These are phyloP conservation scores for Fusarium sp. DNA, from an alignment of 2,329 filamentous ascomycete genomes.

Conservation along the genomic window DNA sequence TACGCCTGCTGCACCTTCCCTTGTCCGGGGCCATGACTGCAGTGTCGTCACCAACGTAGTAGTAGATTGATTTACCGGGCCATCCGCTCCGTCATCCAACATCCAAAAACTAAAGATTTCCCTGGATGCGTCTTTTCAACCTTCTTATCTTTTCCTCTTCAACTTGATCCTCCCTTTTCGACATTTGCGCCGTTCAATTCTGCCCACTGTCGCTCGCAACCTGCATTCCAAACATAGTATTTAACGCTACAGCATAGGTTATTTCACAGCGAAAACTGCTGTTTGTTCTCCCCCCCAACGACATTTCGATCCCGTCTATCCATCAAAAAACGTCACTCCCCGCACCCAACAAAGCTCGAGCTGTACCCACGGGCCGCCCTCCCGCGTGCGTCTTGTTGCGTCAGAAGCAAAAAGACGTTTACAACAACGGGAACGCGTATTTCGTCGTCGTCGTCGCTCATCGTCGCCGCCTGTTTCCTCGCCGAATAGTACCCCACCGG, in stretches of 20 bases:
- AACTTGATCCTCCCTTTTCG: neutral
- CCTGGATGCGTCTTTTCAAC: slow-evolving; percentile 1
- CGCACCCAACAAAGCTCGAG: slow-evolving; percentile 30
- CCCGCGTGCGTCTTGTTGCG: neutral
- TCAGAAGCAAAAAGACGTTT: slow-evolving; percentile 6
- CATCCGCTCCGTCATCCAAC: slow-evolving; percentile 30
- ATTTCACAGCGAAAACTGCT: slow-evolving; percentile 5
- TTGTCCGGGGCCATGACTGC: slow-evolving; percentile 19
- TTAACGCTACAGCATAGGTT: slow-evolving; percentile 4
- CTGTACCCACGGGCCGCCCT: slow-evolving; percentile 9
- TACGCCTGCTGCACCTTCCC: slow-evolving; percentile 8
- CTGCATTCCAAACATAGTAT: slow-evolving; percentile 1
- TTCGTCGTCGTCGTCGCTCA: neutral
- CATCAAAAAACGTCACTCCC: slow-evolving; percentile 12
- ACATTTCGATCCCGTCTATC: slow-evolving; percentile 13
- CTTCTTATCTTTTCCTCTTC: slow-evolving; percentile 8
- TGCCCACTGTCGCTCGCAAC: slow-evolving; percentile 7
- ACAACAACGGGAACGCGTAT: neutral
- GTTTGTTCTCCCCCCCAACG: slow-evolving; percentile 8
- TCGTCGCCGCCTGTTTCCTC: neutral
- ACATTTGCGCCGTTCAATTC: neutral
- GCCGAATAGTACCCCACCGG: neutral
- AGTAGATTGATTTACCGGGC: slow-evolving; percentile 14
- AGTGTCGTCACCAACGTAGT: slow-evolving; percentile 26
- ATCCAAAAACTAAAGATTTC: neutral